These are phyloP conservation scores for Cyclocybe cylindracea DNA, from an alignment of 768 basidiomycete species.

Conservation along the genomic window DNA sequence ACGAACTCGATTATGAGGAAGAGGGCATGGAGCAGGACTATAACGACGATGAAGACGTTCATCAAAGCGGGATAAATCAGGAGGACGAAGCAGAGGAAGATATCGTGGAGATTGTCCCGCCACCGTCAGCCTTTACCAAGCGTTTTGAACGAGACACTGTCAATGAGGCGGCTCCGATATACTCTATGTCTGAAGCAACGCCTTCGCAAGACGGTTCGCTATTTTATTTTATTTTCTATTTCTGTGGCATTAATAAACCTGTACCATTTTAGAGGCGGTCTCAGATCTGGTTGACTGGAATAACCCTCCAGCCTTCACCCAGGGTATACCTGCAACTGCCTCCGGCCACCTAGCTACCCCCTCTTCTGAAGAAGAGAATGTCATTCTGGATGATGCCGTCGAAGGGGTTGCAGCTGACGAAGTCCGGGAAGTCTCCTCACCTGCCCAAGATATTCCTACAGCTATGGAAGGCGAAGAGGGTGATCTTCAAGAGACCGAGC, in stretches of 20 bases:
- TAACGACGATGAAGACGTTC: neutral
- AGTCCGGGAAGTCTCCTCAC: neutral
- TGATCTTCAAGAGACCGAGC: too few species aligned
- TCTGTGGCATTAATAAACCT: neutral
- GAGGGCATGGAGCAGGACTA: too few species aligned
- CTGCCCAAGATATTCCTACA: too few species aligned
- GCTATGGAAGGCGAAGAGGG: too few species aligned
- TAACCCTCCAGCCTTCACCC: slow-evolving; percentile 32
- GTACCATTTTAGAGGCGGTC: slow-evolving; percentile 1
- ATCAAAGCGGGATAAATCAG: neutral
- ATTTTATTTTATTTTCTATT: neutral
- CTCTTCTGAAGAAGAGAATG: slow-evolving; percentile 1
- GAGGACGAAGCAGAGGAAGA: neutral
- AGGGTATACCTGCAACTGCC: slow-evolving; percentile 19
- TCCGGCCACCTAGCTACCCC: slow-evolving; percentile 13
- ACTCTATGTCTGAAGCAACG: neutral
- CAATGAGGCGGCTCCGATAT: neutral
- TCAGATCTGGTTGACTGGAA: slow-evolving; percentile 28
- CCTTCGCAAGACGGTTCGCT: neutral
- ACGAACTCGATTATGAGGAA: slow-evolving; percentile 1
- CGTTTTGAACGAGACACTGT: slow-evolving; percentile 13
- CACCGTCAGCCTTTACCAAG: neutral
- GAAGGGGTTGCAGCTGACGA: neutral
- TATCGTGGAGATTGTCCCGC: neutral
- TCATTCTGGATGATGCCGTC: neutral